phyloP scores from a whole-genome alignment of 1,284 basidiomycete species.

The Ceraceosorus guamensis region DNA sequence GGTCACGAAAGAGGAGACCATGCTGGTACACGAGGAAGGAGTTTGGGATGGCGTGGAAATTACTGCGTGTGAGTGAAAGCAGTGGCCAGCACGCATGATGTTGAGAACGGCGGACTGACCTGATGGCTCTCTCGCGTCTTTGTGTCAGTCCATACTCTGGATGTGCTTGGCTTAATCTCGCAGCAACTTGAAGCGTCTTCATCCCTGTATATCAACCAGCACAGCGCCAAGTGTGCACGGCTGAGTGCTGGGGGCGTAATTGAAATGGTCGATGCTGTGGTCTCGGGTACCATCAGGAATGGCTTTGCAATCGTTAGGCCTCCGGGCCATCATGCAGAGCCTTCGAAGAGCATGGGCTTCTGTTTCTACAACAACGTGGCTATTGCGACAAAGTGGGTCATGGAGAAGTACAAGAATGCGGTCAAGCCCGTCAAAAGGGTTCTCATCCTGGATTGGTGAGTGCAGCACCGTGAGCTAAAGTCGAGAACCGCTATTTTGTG shows the following conservation, averaged over 20 bases:
- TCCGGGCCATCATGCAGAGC: constrained; percentile 97
- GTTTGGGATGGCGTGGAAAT: constrained; percentile 84
- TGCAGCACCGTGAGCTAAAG: constrained; percentile 12
- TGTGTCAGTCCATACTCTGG: constrained; percentile 21
- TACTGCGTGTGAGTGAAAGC: constrained; percentile 59
- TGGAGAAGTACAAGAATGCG: constrained; percentile 60
- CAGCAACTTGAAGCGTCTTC: constrained; percentile 65
- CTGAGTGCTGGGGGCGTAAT: constrained; percentile 91
- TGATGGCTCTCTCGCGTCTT: not conserved
- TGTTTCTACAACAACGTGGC: constrained; percentile 99
- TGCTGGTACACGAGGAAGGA: constrained; percentile 79
- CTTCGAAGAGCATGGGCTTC: constrained; percentile 95
- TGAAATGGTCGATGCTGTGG: constrained; percentile 80
- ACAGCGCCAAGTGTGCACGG: constrained; percentile 74
- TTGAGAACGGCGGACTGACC: no score
- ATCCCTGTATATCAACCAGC: constrained; percentile 82
- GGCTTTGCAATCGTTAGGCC: constrained; percentile 92
- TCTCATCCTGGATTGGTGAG: constrained; percentile 89
- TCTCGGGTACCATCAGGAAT: constrained; percentile 71
- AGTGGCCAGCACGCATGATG: no score
- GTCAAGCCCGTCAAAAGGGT: constrained; percentile 57
- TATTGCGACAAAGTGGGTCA: constrained; percentile 61
- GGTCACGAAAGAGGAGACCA: constrained; percentile 68
- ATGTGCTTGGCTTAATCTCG: constrained; percentile 53
- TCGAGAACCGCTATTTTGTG: constrained; percentile 8